Percentiles rank a stretch among this genome's conserved stretches.
These are phyloP conservation scores for Exophiala viscosa DNA, from an alignment of 2,329 filamentous ascomycete genomes.

Conservation along the genomic window DNA sequence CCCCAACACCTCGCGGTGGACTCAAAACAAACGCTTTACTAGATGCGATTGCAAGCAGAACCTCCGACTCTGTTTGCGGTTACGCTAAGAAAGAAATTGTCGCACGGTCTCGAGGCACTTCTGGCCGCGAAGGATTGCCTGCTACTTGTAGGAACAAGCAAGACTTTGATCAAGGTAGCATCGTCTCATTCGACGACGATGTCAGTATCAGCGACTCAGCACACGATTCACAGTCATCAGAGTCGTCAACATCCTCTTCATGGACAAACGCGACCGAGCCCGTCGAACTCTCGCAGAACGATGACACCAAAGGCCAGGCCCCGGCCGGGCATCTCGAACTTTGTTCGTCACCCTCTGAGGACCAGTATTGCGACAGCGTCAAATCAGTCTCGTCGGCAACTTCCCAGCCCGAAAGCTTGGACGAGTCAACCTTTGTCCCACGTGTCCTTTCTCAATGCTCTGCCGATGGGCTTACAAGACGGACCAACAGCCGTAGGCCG, in stretches of 20 bases:
- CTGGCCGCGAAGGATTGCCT: not conserved
- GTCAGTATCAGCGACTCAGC: constrained; percentile 19
- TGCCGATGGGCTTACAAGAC: not conserved
- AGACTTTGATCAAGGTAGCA: constrained; percentile 17
- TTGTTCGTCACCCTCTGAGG: constrained; percentile 6
- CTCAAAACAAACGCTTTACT: too few species aligned
- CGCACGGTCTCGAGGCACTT: too few species aligned
- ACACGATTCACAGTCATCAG: constrained; percentile 19
- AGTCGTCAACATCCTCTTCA: constrained; percentile 17
- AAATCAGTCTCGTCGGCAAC: constrained; percentile 1
- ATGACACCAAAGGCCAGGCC: constrained; percentile 15
- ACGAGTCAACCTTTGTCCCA: not conserved
- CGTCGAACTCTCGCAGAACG: constrained; percentile 13
- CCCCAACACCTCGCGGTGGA: too few species aligned
- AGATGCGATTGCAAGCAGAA: too few species aligned
- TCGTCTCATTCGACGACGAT: constrained; percentile 15
- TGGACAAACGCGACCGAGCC: constrained; percentile 19
- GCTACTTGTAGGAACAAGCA: constrained; percentile 2
- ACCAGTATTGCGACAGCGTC: constrained; percentile 1
- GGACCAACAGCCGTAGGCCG: constrained; percentile 7
- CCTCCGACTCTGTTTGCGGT: too few species aligned
- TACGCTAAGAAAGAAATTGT: too few species aligned
- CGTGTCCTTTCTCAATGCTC: not conserved
- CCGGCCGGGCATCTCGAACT: constrained; percentile 1
- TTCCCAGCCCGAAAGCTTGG: not conserved